Base-by-base conservation (phyloP, 2,329 filamentous ascomycete genomes). In the Sarocladiaceae sp. region DNA sequence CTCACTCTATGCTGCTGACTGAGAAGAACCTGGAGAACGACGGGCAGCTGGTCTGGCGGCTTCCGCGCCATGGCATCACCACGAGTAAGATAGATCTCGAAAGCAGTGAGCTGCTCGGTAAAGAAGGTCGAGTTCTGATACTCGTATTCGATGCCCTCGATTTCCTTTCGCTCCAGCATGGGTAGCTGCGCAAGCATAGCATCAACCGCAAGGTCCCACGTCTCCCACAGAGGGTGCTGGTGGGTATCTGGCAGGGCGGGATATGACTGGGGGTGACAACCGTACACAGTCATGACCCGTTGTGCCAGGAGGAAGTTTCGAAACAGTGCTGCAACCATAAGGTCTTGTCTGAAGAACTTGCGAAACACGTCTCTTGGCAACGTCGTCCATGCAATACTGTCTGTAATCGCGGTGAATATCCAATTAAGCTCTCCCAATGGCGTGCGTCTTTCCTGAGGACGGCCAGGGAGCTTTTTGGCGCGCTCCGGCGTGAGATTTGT, bases 351-450 rank as follows among this genome's bases (percentile, higher is more conserved):
- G 64, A 98, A 98, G 48, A 97, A 87, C 63, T 95, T 95, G 64
- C 95, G 90, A 67, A 98, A 98, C 10, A 96, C 70, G 16, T 89
- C 80, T 35, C 91, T 84, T 3, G 90, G 88, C 3, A 98, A 69
- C 4, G 88, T 94, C 24, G 95, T 97, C 93, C 93, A 98, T 0
- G 93, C 93, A 56, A 98, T 98, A 1, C 91, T 97, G 61, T 98
- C 93, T 1, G 93, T 98, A 52, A 98, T 97, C 45, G 93, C 93
- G 1, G 93, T 98, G 59, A 98, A 97, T 27, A 98, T 98, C 93
- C 93, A 98, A 58, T 98, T 98, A 12, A 98, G 72, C 66, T 98
- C 93, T 50, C 93, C 93, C 26, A 98, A 75, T 7, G 93, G 93
- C 41, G 93, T 97, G 58, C 93, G 78, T 48, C 93, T 79, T 65